Base-by-base conservation (phyloP, 2,329 filamentous ascomycete species). In the Fusarium nisikadoi region DNA sequence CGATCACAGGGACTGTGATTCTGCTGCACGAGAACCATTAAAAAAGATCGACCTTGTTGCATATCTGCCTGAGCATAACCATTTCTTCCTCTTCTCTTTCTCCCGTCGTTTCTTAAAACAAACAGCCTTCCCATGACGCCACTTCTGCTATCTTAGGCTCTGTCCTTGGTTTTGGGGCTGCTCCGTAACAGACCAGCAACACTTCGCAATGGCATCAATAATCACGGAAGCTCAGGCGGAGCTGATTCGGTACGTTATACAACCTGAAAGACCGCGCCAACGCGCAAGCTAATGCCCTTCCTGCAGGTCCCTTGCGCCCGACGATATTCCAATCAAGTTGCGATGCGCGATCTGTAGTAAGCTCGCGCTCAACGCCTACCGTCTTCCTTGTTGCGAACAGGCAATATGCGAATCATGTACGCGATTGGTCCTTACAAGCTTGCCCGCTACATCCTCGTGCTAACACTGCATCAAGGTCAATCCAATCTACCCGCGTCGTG, bases 251-350 rank as follows among this genome's bases (percentile, higher is more conserved):
- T 89, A 79, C 71, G 38, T 53, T 62, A 43, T 41, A 61, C 57
- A 42, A 38, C 17, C 42, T 36, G 33, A 20, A n/a, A 42, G 25
- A 58, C 55, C 49, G 47, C 52, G 68, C 49, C 35, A 41, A 39
- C 33, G 36, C 31, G 52, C 63, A 56, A 57, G 65, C 62, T 64
- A 50, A 75, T n/a, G 23, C 57, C 62, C 23, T 43, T n/a, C 57
- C 33, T 52, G n/a, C 79, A 97, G 94, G 81, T 92, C 93, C 54
- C 87, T 97, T 67, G 85, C 90, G 25, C 89, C 92, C 73, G 93
- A 95, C 77, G 94, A 96, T 70, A 94, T 98, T 64, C 96, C 96
- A n/a, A 94, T 95, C 78, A 98, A 97, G 86, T 88, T 99, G 72
- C 93, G 95, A 83, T 99, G 96, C 86, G 94, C 94, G 57, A 93